Percentiles rank a stretch among this genome's conserved stretches.
Conservation (phyloP, 129 eudicot genomes). For the Cynara cardunculus region DNA sequence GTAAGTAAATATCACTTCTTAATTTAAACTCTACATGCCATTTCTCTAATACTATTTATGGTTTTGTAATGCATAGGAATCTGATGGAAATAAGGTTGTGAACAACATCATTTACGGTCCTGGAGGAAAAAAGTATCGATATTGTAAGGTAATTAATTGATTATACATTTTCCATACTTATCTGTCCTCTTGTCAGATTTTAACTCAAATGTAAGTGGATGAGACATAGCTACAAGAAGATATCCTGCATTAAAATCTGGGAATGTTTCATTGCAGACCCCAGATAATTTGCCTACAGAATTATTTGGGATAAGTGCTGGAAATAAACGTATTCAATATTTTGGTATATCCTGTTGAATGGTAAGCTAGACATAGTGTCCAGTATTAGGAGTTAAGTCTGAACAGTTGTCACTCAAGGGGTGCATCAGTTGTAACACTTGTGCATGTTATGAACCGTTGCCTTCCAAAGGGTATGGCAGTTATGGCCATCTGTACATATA, state of each 20-base stretch:
- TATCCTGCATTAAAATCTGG: not conserved
- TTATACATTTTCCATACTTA: not conserved
- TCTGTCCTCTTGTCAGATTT: not conserved
- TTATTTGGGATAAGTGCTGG: too few relatives aligned
- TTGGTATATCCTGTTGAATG: too few relatives aligned
- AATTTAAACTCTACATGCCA: not conserved
- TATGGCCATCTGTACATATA: too few relatives aligned
- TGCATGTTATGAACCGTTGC: too few relatives aligned
- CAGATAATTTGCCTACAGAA: too few relatives aligned
- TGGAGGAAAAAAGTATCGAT: slow-evolving; percentile 76
- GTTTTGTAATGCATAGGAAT: slow-evolving; percentile 53
- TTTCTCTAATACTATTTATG: not conserved
- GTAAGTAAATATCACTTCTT: slow-evolving; percentile 28
- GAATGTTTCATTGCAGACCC: not conserved
- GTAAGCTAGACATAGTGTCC: too few relatives aligned
- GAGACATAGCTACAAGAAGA: not conserved
- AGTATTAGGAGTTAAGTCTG: too few relatives aligned
- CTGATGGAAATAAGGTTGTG: slow-evolving; percentile 89
- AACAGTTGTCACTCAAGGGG: too few relatives aligned
- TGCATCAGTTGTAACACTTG: too few relatives aligned
- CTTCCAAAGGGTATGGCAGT: too few relatives aligned
- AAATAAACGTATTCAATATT: too few relatives aligned
- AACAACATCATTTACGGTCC: slow-evolving; percentile 68
- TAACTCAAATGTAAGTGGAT: not conserved
- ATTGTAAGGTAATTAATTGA: slow-evolving; percentile 65